These are phyloP conservation scores for Cladosporium sp. DNA, from an alignment of 2,329 filamentous ascomycete genomes.

Conservation along the genomic window DNA sequence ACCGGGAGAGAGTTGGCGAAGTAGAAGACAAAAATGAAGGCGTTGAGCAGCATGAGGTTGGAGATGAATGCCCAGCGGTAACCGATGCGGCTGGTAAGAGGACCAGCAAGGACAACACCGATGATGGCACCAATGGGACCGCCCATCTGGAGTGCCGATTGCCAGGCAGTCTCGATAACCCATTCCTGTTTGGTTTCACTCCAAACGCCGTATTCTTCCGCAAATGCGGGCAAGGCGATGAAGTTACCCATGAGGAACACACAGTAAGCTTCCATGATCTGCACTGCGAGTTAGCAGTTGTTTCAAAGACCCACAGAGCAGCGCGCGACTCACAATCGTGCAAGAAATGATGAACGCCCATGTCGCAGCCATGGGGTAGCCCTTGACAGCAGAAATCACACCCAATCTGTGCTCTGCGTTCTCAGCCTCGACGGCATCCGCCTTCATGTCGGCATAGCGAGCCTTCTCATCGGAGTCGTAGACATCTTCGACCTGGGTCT, in stretches of 20 bases:
- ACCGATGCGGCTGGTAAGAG: conserved; percentile 59
- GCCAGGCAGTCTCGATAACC: conserved; percentile 57
- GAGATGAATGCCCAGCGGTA: conserved; percentile 61
- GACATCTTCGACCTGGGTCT: conserved; percentile 13
- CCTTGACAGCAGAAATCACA: conserved; percentile 51
- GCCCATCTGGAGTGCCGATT: conserved; percentile 57
- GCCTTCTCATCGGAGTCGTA: conserved; percentile 26
- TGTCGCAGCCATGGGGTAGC: conserved; percentile 54
- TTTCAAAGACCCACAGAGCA: neutral
- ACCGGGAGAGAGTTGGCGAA: conserved; percentile 52
- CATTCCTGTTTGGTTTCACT: neutral
- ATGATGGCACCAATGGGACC: conserved; percentile 62
- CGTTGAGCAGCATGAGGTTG: conserved; percentile 59
- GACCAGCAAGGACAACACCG: conserved; percentile 60
- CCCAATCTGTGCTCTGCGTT: conserved; percentile 54
- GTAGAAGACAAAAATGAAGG: conserved; percentile 61
- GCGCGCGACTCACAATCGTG: conserved; percentile 51
- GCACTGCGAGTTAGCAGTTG: conserved; percentile 25
- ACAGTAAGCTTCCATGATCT: conserved; percentile 67
- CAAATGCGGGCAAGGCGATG: conserved; percentile 54
- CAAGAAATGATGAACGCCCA: conserved; percentile 59
- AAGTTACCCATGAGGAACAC: conserved; percentile 64
- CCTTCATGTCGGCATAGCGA: conserved; percentile 45
- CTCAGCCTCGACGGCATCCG: conserved; percentile 60
- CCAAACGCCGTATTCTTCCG: conserved; percentile 47